Evolutionary conservation across 2,329 filamentous ascomycete genomes (phyloP).

Genomic region (Ceratocystis harringtonii): DNA sequence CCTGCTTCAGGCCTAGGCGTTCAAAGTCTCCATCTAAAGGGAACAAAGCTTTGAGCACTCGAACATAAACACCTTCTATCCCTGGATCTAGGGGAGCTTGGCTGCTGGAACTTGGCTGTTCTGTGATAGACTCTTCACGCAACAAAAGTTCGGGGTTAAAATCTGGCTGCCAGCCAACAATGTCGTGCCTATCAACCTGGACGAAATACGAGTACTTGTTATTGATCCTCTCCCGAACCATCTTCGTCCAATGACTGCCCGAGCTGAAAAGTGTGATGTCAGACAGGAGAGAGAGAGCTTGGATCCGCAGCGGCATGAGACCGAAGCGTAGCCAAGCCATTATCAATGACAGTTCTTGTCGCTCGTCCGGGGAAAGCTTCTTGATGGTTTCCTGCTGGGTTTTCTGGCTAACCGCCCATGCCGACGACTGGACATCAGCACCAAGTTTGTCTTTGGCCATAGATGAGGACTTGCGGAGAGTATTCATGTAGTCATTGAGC

Average conservation of each 20-base stretch:
- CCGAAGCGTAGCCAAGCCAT: conserved; percentile 2
- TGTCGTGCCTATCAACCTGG: background rate
- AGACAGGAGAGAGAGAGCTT: conserved; percentile 3
- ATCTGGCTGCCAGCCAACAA: background rate
- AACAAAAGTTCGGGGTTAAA: background rate
- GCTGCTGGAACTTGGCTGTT: background rate
- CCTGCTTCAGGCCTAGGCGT: background rate
- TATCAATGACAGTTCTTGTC: conserved; percentile 4
- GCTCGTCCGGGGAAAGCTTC: background rate
- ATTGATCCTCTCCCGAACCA: conserved; percentile 3
- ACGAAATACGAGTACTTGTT: conserved; percentile 4
- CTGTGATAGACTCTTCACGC: background rate
- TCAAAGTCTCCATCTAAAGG: background rate
- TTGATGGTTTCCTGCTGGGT: background rate
- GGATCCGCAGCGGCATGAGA: conserved; percentile 6
- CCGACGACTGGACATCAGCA: background rate
- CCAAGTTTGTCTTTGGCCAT: background rate
- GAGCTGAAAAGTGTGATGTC: background rate
- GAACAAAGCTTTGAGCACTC: background rate
- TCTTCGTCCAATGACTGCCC: background rate
- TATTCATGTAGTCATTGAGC: background rate
- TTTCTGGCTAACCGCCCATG: background rate
- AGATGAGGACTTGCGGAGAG: background rate
- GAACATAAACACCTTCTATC: background rate
- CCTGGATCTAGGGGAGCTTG: background rate